Evolutionary conservation across 208 protist species (phyloP), one percentile per base, ranked within the genome.

Genomic region (Leishmania martiniquensis): DNA sequence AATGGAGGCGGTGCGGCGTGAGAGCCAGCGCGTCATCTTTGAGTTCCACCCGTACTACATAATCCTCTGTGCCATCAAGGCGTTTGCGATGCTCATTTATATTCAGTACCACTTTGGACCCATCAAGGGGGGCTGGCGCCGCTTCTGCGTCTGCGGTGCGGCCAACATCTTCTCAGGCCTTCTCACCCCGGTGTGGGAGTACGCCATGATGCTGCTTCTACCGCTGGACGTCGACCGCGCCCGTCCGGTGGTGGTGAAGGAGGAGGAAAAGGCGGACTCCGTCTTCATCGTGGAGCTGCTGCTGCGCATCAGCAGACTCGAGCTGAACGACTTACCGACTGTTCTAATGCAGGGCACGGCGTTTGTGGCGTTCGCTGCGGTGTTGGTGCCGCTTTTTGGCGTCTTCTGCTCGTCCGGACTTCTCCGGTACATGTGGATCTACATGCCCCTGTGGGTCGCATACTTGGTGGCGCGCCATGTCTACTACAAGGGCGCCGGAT

Each of bases 241-340:
- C 25, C 52, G 52, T 6, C 54, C 71, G 29, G 71, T 44, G 3
- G 62, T 80, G 29, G 72, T 79, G 47, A 77, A 90, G 63, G 77
- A 83, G n/a, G 90, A 92, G 63, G 84, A 85, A 60, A 78, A 80
- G 52, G 67, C 75, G 59, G 90, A 91, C 80, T 82, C 79, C 0
- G 86, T 86, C 22, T 80, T 94, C 34, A 87, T 92, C 78, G 85
- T 88, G 29, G 85, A 91, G 78, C 62, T 93, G 39, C 81, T 93
- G 52, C 51, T 88, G n/a, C 87, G 79, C 39, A 83, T 91, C 45
- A 73, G 83, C 29, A 79, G 75, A 42, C 59, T 91, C 22, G 78
- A 93, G 77, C 78, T 93, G 29, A 80, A 87, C 25, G 84, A 89
- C 75, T 74, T 93, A 52, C 80, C 85, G 42, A 93, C 83, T 0